Conservation (phyloP, 495 filamentous ascomycete species). For the Podospora conica region DNA sequence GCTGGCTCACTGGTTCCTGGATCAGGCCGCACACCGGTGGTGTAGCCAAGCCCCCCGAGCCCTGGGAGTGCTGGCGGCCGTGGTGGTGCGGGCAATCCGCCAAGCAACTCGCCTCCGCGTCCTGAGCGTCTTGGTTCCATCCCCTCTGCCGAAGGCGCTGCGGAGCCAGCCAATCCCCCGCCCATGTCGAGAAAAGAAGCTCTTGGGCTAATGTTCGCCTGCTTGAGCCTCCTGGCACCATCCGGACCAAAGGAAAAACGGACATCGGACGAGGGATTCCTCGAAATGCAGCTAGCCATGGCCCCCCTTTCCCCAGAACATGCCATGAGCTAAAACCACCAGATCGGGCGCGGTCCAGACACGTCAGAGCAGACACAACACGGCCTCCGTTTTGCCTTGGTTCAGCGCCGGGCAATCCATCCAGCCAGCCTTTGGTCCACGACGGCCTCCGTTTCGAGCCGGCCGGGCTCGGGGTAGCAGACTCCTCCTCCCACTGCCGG, state of each 20-base stretch:
- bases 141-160: not conserved
- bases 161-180: not conserved
- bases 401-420: not conserved
- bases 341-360: not conserved
- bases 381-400: not conserved
- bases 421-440: not conserved
- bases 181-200: not conserved
- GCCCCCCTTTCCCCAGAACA: not conserved
- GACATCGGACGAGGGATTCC: not conserved
- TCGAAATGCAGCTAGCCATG: not conserved
- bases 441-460: not conserved
- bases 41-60: constrained; percentile 8
- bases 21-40: constrained; percentile 6
- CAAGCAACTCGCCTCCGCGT: not conserved
- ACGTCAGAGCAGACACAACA: not conserved
- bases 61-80: not conserved
- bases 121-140: not conserved
- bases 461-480: not conserved
- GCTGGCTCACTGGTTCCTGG: constrained; percentile 3
- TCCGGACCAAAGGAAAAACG: not conserved
- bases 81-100: not conserved
- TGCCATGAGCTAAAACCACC: not conserved
- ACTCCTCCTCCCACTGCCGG: not conserved
- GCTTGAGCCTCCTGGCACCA: not conserved
- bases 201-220: not conserved